Conservation (phyloP, 2,329 filamentous ascomycete genomes). For the Tricladium varicosporioides region DNA sequence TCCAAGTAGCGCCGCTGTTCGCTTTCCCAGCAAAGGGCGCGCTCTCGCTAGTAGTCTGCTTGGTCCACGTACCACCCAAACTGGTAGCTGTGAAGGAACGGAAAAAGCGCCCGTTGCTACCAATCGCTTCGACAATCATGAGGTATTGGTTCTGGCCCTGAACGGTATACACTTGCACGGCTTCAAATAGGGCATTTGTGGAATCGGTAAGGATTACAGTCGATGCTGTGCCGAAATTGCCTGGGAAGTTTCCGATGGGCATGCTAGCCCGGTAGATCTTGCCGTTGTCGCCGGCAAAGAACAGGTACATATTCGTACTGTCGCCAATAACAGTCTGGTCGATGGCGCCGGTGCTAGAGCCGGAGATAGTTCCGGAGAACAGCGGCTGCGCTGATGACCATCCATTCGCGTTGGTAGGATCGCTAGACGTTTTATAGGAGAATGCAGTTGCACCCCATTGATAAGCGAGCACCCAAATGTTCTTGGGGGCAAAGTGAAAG, state of each 20-base stretch:
- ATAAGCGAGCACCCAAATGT: constrained; percentile 62
- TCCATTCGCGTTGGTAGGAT: constrained; percentile 55
- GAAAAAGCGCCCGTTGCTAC: constrained; percentile 59
- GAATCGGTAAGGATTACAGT: constrained; percentile 52
- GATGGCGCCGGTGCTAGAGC: constrained; percentile 52
- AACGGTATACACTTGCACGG: constrained; percentile 64
- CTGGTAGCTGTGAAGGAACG: constrained; percentile 62
- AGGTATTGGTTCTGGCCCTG: constrained; percentile 54
- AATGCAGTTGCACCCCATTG: constrained; percentile 62
- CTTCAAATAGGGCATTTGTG: constrained; percentile 60
- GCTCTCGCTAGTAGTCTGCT: constrained; percentile 53
- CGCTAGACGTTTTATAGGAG: constrained; percentile 56
- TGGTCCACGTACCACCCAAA: constrained; percentile 56
- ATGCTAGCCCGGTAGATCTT: constrained; percentile 63
- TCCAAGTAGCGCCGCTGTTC: constrained; percentile 64
- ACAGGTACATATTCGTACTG: constrained; percentile 60
- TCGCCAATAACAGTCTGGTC: constrained; percentile 66
- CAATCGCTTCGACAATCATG: constrained; percentile 66
- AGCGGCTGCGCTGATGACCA: constrained; percentile 55
- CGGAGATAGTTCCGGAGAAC: constrained; percentile 53
- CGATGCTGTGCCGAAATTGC: constrained; percentile 52
- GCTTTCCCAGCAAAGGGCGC: constrained; percentile 66
- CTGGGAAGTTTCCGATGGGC: constrained; percentile 61
- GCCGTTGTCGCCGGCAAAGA: constrained; percentile 67
- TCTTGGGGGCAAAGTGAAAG: constrained; percentile 62